Evolutionary conservation across 495 filamentous ascomycete genomes (phyloP), one percentile per base, ranked within the genome.

Genomic region (Lichina pygmaea): DNA sequence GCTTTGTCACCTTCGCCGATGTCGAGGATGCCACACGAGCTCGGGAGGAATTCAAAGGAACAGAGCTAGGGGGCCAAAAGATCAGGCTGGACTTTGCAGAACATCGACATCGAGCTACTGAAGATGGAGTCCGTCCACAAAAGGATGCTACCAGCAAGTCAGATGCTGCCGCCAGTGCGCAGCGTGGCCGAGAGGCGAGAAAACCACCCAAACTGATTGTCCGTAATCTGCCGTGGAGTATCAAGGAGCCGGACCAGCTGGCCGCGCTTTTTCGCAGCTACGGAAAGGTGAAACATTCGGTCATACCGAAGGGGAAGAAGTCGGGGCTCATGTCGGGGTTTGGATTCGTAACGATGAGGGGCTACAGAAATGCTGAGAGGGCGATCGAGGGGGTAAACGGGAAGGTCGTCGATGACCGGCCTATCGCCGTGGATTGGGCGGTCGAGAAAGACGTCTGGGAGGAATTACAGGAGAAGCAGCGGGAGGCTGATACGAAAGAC

Each of bases 1-100:
- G 89, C 43, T 99, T 99, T 60, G 86, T 95, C 42, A 93, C 89
- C 10, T 93, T 95, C 53, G 77, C 85, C 53, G 86, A 95, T 54
- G 66, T 78, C 44, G 84, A 93, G 49, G 89, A 99, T 61, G 85
- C 89, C 30, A 60, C 78, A 50, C 65, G 70, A 44, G 89, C 89
- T 12, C 64, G 75, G 55, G 68, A 78, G 49, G 75, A 86, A 56
- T 72, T 93, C 54, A 70, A 91, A 54, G 75, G 76, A 43, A 60
- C 73, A 41, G 62, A 68, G 16, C 68, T 93, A 34, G 67, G 81
- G 34, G 86, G 85, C 1, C 73, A 78, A 50, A 81, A 77, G 50
- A 73, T 97, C 53, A 74, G 69, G 46, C 68, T 95, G 41, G 86
- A 95, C 52, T 66, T 91, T 56, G 89, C 89, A 43, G 76, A 93